Percentiles rank a stretch among this genome's conserved stretches.
Conservation (phyloP, 306 rosid species). For the Cucurbita argyrosperma region DNA sequence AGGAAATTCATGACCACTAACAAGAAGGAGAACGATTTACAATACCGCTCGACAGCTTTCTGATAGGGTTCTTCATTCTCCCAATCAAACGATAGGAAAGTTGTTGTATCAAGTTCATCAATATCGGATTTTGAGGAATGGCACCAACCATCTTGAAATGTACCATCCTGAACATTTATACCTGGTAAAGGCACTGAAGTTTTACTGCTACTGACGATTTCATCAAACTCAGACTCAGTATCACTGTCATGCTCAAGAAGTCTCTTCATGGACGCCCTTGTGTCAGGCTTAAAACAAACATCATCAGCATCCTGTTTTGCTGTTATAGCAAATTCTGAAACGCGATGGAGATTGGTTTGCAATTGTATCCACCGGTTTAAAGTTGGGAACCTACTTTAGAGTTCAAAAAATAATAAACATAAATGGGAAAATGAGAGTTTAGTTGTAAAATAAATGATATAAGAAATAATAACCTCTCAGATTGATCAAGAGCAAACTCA, state of each 20-base stretch:
- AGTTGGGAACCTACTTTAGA: conserved; percentile 73
- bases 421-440: neutral
- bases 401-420: conserved; percentile 2
- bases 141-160: conserved; percentile 40
- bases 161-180: conserved; percentile 34
- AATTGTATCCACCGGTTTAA: conserved; percentile 97
- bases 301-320: conserved; percentile 46
- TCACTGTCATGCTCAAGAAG: conserved; percentile 70
- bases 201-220: conserved; percentile 39
- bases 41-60: conserved; percentile 81
- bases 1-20: neutral
- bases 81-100: conserved; percentile 91
- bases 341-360: conserved; percentile 97
- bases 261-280: conserved; percentile 72
- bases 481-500: conserved; percentile 98
- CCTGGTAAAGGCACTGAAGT: conserved; percentile 37
- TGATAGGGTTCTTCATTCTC: conserved; percentile 87
- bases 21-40: conserved; percentile 7
- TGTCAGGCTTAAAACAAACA: conserved; percentile 28
- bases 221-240: conserved; percentile 77
- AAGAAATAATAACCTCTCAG: conserved; percentile 57
- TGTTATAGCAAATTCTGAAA: conserved; percentile 81
- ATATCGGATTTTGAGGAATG: conserved; percentile 53
- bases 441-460: neutral
- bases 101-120: conserved; percentile 57